Base-by-base conservation (phyloP, 306 rosid species). In the Macrotyloma uniflorum region DNA sequence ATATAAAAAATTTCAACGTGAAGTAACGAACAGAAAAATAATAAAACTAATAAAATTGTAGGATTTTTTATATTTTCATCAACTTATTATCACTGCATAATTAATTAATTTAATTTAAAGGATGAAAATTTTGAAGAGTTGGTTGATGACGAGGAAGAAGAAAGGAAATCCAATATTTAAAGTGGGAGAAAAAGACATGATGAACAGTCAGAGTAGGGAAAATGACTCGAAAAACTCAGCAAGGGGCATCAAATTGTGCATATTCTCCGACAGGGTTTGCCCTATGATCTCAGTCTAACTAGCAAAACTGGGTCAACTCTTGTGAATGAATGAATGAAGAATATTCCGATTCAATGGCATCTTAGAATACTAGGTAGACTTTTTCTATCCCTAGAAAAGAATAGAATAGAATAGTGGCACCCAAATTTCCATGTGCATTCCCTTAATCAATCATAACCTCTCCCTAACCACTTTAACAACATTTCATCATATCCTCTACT, bases 221-320 rank as follows among this genome's bases (percentile, higher is more conserved):
- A 3, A 14, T 9, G 65, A 79, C 20, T 24, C 0, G 12, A 8
- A 43, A 55, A 67, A 30, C 1, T 45, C 12, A 16, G 8, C 61
- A 78, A 75, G 30, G 7, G 75, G 63, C 51, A 67, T 84, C 76
- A 49, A 79, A 26, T 18, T 6, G 10, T 66, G 72, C 74, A 81
- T 77, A 81, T 79, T 77, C 64, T 67, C 35, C 63, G 11, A 65
- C 49, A 46, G 64, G 11, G 33, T 11, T 35, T 38, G 58, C 30
- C 32, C 20, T 4, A 40, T 40, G 35, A 67, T 50, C 59, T 35
- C 16, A 45, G 46, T 69, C 20, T 61, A 15, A 35, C 32, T 15
- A 79, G 26, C 72, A 50, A 62, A 61, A 71, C 61, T 12, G 1
- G 65, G 77, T 47, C 66, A 57, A 30, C 22, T 46, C 32, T 30